phyloP scores from a whole-genome alignment of 768 basidiomycete species.

The Cantharellus cinnabarinus region DNA sequence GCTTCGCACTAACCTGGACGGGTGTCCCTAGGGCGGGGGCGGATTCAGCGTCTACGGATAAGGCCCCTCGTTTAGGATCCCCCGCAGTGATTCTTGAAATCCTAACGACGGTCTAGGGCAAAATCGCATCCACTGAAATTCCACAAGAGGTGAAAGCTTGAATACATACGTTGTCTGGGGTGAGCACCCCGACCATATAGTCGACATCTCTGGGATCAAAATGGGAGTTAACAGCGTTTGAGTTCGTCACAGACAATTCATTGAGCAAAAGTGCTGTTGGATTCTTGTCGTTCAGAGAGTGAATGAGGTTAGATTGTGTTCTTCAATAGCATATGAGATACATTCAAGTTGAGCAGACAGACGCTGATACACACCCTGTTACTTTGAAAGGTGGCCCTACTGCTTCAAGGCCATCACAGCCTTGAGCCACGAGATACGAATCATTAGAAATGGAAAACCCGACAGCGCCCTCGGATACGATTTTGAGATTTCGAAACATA shows the following conservation, averaged over 20 bases:
- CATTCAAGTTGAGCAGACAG: background rate
- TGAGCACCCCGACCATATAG: conserved; percentile 3
- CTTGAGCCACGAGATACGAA: background rate
- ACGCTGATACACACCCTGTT: conserved; percentile 1
- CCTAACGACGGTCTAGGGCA: background rate
- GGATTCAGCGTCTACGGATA: conserved; percentile 3
- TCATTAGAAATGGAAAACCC: background rate
- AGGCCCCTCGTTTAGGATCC: conserved; percentile 5
- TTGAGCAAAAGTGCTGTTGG: background rate
- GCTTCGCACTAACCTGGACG: background rate
- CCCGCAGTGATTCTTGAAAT: conserved; percentile 5
- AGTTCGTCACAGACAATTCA: no score
- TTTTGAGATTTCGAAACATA: background rate
- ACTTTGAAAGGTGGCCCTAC: conserved; percentile 5
- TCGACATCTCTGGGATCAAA: conserved; percentile 1
- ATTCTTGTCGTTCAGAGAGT: conserved; percentile 4
- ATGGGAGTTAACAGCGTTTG: background rate
- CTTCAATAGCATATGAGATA: background rate
- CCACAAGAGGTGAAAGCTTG: background rate
- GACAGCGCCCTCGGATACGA: conserved; percentile 5
- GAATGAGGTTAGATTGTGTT: conserved; percentile 5
- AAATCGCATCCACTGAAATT: background rate
- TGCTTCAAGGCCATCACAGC: conserved; percentile 5
- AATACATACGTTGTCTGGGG: background rate
- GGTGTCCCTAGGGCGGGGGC: background rate